phyloP scores from a whole-genome alignment of 257 asterid genomes.

The Echium plantagineum region DNA sequence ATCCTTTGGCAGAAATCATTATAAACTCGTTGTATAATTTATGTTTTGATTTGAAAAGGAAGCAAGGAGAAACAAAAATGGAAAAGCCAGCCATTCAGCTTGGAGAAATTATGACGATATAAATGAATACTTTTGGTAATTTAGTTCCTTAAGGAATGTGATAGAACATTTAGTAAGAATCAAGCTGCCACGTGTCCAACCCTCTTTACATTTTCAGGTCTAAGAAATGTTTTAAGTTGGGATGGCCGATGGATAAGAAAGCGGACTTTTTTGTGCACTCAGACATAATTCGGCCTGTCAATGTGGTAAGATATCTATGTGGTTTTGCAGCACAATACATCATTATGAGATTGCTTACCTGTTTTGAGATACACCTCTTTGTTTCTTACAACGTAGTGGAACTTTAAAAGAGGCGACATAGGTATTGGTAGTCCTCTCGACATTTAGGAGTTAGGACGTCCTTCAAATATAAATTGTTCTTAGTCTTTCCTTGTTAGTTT shows the following conservation, averaged over 20 bases:
- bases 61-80: constrained; percentile 68
- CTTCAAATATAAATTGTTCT: background rate
- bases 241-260: constrained; percentile 74
- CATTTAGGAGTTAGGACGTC: background rate
- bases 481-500: background rate
- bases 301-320: constrained; percentile 24
- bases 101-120: constrained; percentile 98
- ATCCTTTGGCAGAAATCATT: constrained; percentile 3
- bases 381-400: constrained; percentile 29
- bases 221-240: constrained; percentile 60
- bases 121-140: constrained; percentile 94
- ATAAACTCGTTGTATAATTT: constrained; percentile 14
- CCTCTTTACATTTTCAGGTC: constrained; percentile 45
- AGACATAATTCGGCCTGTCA: constrained; percentile 28
- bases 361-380: constrained; percentile 10
- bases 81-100: constrained; percentile 92
- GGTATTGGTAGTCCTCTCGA: background rate
- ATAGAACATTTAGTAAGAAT: constrained; percentile 1
- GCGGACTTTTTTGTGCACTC: constrained; percentile 79
- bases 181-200: constrained; percentile 1
- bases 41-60: constrained; percentile 58
- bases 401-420: background rate
- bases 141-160: constrained; percentile 13
- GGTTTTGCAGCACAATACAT: constrained; percentile 1
- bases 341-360: background rate